phyloP scores from a whole-genome alignment of 306 rosid genomes.

The Fragaria vesca region DNA sequence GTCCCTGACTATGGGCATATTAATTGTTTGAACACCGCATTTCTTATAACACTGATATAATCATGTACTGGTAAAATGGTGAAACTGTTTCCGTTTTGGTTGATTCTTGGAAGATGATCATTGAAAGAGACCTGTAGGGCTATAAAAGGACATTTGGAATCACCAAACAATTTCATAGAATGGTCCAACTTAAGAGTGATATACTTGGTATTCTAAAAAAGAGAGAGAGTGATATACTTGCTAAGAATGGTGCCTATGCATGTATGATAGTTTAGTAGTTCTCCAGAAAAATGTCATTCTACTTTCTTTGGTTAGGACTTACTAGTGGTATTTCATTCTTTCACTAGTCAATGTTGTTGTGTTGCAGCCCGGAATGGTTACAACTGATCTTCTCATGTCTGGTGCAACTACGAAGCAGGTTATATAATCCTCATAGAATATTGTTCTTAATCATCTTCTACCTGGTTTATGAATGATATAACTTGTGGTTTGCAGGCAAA shows the following conservation, averaged over 20 bases:
- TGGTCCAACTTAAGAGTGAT: neutral
- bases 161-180: neutral
- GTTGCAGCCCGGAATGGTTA: slow-evolving; percentile 97
- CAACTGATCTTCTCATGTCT: slow-evolving; percentile 98
- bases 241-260: neutral
- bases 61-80: neutral
- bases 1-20: no score
- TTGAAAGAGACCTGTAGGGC: neutral
- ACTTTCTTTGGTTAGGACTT: neutral
- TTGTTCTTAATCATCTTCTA: slow-evolving; percentile 10
- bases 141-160: neutral
- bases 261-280: neutral
- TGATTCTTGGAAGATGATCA: neutral
- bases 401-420: slow-evolving; percentile 97
- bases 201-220: neutral
- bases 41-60: neutral
- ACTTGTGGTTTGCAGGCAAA: slow-evolving; percentile 66
- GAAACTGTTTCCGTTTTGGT: neutral
- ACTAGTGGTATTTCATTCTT: neutral
- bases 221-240: neutral
- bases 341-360: slow-evolving; percentile 17
- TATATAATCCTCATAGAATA: slow-evolving; percentile 1
- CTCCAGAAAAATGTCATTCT: neutral
- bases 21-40: neutral
- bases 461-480: neutral